Percentiles rank a stretch among this genome's conserved stretches.
phyloP scores from a whole-genome alignment of 2,329 filamentous ascomycete species.

The Microsporum canis region DNA sequence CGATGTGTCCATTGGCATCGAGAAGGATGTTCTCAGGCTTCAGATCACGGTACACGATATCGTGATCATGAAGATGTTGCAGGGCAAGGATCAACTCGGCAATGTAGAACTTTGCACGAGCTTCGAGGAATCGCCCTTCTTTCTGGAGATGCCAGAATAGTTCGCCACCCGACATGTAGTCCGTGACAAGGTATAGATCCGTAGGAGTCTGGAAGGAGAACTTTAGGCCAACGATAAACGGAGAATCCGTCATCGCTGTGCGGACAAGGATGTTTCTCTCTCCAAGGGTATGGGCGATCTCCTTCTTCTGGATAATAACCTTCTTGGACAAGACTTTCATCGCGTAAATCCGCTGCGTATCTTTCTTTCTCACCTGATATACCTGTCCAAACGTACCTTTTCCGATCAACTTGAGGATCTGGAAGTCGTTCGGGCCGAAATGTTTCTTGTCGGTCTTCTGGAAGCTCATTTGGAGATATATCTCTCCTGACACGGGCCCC shows the following conservation, averaged over 20 bases:
- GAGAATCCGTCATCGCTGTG: constrained; percentile 88
- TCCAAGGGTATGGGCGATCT: constrained; percentile 91
- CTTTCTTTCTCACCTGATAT: constrained; percentile 95
- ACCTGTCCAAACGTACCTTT: constrained; percentile 98
- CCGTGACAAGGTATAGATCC: constrained; percentile 94
- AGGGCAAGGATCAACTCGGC: constrained; percentile 92
- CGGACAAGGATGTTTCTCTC: constrained; percentile 95
- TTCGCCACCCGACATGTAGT: constrained; percentile 98
- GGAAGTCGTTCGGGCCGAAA: constrained; percentile 89
- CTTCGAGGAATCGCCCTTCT: constrained; percentile 89
- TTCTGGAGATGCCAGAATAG: constrained; percentile 98
- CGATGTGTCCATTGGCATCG: constrained; percentile 95
- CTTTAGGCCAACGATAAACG: constrained; percentile 95
- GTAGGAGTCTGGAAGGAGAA: constrained; percentile 98
- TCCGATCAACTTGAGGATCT: constrained; percentile 89
- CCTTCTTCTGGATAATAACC: constrained; percentile 99
- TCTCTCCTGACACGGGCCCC: constrained; percentile 67
- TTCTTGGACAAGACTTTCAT: constrained; percentile 99
- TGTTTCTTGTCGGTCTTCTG: constrained; percentile 81
- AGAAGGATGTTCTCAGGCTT: constrained; percentile 97
- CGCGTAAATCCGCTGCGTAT: constrained; percentile 89
- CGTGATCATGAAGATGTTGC: constrained; percentile 88
- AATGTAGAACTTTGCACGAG: constrained; percentile 95
- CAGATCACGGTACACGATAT: constrained; percentile 94
- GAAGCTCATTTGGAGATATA: constrained; percentile 76